Percentiles rank a stretch among this genome's conserved stretches.
These are phyloP conservation scores for Yarrowia porcina DNA, from an alignment of 805 yeast genomes.

Conservation along the genomic window DNA sequence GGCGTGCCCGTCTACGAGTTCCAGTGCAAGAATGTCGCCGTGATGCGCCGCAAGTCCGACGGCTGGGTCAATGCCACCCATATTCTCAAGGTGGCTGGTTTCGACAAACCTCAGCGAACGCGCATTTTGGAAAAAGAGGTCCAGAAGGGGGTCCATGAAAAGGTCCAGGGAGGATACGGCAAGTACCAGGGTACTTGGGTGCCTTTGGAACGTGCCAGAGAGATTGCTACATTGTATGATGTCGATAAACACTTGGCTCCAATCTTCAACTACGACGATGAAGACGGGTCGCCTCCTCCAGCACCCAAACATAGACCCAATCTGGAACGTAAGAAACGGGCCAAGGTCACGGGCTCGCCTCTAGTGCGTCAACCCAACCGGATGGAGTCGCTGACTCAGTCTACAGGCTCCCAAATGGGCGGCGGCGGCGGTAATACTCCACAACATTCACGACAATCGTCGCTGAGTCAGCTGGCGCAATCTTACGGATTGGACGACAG, in stretches of 20 bases:
- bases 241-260: conserved; percentile 62
- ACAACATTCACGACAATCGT: neutral
- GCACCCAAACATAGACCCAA: conserved; percentile 47
- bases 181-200: conserved; percentile 96
- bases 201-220: conserved; percentile 71
- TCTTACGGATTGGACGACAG: conserved; percentile 13
- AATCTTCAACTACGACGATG: conserved; percentile 57
- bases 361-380: conserved; percentile 1
- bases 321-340: conserved; percentile 12
- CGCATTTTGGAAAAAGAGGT: conserved; percentile 63
- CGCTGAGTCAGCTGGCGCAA: conserved; percentile 6
- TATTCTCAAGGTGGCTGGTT: conserved; percentile 72
- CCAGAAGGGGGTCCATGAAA: conserved; percentile 60
- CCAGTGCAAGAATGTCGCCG: conserved; percentile 65
- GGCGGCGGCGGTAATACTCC: too few species aligned
- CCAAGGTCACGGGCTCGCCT: conserved; percentile 17
- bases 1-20: conserved; percentile 47
- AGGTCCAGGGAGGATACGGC: conserved; percentile 71
- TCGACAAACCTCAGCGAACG: conserved; percentile 62
- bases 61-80: conserved; percentile 98
- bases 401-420: neutral
- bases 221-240: conserved; percentile 61
- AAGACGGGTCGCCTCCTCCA: conserved; percentile 60
- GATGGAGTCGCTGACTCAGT: conserved; percentile 5
- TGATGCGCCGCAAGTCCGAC: conserved; percentile 87